Evolutionary conservation across 2,329 filamentous ascomycete species (phyloP), one percentile per base, ranked within the genome.

Genomic region (Penicillium glabrum): DNA sequence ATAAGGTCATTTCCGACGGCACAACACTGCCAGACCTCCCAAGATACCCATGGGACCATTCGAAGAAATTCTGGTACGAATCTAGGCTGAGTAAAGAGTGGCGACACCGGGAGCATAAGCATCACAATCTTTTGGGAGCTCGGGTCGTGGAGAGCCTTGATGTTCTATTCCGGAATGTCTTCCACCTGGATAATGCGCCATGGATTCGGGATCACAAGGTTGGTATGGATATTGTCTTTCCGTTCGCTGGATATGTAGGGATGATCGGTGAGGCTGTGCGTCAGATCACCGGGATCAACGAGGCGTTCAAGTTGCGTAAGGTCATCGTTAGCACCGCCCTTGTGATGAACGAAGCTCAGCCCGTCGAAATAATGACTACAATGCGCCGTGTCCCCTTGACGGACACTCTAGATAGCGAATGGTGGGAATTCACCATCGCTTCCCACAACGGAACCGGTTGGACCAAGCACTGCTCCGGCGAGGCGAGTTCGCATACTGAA

Each of bases 131-230:
- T 5, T 41, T 69, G 2, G 67, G 67, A 1, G 35, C 10, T 47
- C 53, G 39, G 19, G 37, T 48, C 3, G 19, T 35, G n/a, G 54
- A 19, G 21, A 48, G 24, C 3, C 46, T 37, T 3, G 35, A 67
- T 43, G 67, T 71, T 0, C 60, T 56, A 26, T 75, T 68, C 67
- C 52, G 65, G 11, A 70, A 70, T 21, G 27, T 66, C 16, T 35
- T 75, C 10, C 57, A 58, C 3, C 26, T 67, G 4, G 44, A 56
- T 0, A 67, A 73, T 37, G 35, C 69, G 0, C 63, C 69, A 1
- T 76, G 73, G 74, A 46, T 77, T 9, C 46, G 44, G 8, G 69
- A 67, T 23, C 74, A 77, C 53, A 47, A 61, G 14, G 50, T 77
- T 6, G 62, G 69, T 19, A 62, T 58, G 7, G 61, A 67, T 21